Evolutionary conservation across 345 rosid genomes (phyloP).

Genomic region (Anacardium occidentale): DNA sequence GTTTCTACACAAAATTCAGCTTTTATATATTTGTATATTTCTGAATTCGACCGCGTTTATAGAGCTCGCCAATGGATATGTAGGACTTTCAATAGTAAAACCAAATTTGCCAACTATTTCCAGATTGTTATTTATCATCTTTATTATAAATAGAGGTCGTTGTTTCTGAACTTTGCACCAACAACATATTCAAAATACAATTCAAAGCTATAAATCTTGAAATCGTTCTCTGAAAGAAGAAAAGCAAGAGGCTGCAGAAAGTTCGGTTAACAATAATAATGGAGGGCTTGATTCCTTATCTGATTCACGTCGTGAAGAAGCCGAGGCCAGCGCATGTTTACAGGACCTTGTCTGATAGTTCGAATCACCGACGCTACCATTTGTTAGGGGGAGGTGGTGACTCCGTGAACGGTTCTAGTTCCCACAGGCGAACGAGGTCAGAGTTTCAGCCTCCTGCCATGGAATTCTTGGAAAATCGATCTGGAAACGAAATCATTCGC

Average conservation of each 20-base stretch:
- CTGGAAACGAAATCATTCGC: constrained; percentile 19
- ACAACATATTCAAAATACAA: background rate
- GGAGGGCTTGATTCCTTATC: constrained; percentile 80
- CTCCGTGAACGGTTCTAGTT: constrained; percentile 34
- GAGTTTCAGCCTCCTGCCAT: constrained; percentile 44
- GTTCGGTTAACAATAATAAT: background rate
- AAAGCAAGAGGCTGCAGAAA: background rate
- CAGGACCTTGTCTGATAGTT: constrained; percentile 35
- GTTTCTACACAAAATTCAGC: too few species aligned
- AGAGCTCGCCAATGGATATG: background rate
- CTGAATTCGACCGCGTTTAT: background rate
- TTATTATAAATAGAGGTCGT: background rate
- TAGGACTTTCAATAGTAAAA: background rate
- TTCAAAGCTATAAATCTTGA: background rate
- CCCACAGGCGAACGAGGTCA: constrained; percentile 31
- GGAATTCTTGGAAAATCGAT: constrained; percentile 32
- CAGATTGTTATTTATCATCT: background rate
- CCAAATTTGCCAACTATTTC: background rate
- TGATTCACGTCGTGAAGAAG: constrained; percentile 43
- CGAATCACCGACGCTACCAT: constrained; percentile 57
- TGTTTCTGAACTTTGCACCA: background rate
- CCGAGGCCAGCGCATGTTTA: background rate
- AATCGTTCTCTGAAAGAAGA: background rate
- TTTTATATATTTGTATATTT: background rate
- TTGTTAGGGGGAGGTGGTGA: constrained; percentile 40